A percentile compares a stretch with the other conserved stretches of the same genome.
phyloP scores from a whole-genome alignment of 2,329 filamentous ascomycete genomes.

The Xylaria sp. region DNA sequence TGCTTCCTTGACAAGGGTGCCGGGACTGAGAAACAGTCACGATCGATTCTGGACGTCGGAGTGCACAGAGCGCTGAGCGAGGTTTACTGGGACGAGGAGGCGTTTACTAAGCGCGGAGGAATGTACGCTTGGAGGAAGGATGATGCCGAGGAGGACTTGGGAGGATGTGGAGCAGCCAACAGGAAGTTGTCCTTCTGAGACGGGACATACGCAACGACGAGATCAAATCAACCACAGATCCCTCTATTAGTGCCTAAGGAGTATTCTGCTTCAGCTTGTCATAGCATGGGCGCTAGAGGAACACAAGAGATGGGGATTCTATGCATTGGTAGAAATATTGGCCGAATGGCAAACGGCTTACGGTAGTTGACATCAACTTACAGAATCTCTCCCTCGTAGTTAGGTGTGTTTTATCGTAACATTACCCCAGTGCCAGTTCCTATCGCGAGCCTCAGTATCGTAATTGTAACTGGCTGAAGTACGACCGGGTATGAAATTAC shows the following conservation, averaged over 20 bases:
- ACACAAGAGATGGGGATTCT: too few relatives aligned
- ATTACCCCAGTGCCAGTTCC: too few relatives aligned
- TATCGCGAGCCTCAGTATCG: too few relatives aligned
- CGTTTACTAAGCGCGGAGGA: constrained; percentile 58
- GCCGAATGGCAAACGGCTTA: too few relatives aligned
- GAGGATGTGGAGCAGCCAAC: constrained; percentile 30
- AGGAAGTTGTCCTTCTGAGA: constrained; percentile 16
- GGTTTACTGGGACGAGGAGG: constrained; percentile 59
- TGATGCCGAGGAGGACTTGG: constrained; percentile 4
- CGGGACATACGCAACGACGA: too few relatives aligned
- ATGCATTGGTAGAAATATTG: too few relatives aligned
- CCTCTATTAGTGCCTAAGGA: not conserved
- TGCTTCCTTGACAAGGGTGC: constrained; percentile 60
- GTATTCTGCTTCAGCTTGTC: not conserved
- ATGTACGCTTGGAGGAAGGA: constrained; percentile 60
- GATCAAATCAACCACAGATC: too few relatives aligned
- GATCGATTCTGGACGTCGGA: constrained; percentile 58
- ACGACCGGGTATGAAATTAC: not conserved
- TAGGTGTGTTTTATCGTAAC: too few relatives aligned
- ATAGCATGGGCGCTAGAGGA: not conserved
- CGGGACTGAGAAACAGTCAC: constrained; percentile 47
- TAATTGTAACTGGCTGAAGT: too few relatives aligned
- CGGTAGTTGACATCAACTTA: too few relatives aligned
- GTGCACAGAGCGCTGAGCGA: constrained; percentile 58
- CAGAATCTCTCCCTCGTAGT: too few relatives aligned